phyloP scores from a whole-genome alignment of 192 early-diverging fungal genomes.

The Coemansia sp. region DNA sequence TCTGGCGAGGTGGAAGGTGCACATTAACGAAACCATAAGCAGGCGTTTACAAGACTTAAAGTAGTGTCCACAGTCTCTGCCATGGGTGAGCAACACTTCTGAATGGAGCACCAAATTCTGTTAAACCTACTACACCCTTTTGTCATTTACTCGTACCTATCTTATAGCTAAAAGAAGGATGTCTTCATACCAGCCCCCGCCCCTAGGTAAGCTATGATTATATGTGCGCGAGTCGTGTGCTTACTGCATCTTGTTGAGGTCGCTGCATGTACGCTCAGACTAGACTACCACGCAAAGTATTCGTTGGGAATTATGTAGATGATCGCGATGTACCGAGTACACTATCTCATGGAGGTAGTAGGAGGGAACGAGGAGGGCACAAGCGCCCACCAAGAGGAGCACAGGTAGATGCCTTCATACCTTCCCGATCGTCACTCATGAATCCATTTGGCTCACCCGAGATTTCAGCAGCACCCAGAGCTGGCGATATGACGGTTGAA shows the following conservation, averaged over 20 bases:
- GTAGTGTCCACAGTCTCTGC: too few species aligned
- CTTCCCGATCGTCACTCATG: slow-evolving; percentile 13
- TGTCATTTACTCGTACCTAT: too few species aligned
- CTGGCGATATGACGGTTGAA: not conserved
- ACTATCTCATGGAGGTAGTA: slow-evolving; percentile 5
- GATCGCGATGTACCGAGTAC: not conserved
- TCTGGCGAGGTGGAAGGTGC: too few species aligned
- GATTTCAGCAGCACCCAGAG: not conserved
- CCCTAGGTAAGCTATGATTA: slow-evolving; percentile 16
- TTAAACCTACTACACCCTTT: too few species aligned
- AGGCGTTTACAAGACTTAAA: too few species aligned
- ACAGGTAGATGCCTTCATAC: slow-evolving; percentile 1
- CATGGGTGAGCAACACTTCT: too few species aligned
- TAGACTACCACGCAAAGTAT: not conserved
- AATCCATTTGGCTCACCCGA: slow-evolving; percentile 32
- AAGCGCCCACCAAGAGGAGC: not conserved
- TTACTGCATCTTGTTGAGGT: not conserved
- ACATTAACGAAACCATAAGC: too few species aligned
- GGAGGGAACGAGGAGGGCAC: not conserved
- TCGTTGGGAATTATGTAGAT: slow-evolving; percentile 1
- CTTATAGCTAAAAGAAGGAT: slow-evolving; percentile 1
- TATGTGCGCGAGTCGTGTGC: not conserved
- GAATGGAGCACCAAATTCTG: too few species aligned
- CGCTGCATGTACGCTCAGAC: not conserved
- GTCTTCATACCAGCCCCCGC: slow-evolving; percentile 42